Evolutionary conservation across 495 filamentous ascomycete genomes (phyloP).

Genomic region (Neurospora tetrasperma): DNA sequence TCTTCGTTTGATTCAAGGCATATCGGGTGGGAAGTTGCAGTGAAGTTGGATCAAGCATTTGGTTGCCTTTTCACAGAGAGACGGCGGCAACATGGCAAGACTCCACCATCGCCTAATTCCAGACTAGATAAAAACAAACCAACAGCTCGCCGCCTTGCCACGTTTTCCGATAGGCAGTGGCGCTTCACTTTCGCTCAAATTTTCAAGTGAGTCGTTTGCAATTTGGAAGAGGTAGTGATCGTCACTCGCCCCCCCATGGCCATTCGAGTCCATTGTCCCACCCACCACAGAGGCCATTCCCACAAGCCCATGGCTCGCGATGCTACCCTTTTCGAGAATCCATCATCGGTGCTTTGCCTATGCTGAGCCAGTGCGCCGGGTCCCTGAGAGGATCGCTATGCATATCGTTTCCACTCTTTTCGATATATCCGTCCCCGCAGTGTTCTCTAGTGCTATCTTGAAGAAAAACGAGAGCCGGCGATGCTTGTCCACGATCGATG

Average conservation of each 20-base stretch:
- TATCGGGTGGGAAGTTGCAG: not conserved
- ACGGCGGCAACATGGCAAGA: not conserved
- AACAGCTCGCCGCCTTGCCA: not conserved
- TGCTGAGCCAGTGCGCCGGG: not conserved
- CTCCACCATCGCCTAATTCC: not conserved
- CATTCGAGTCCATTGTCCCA: not conserved
- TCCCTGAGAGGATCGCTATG: not conserved
- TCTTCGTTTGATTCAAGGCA: not conserved
- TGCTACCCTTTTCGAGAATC: not conserved
- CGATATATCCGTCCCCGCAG: not conserved
- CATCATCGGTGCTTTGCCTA: not conserved
- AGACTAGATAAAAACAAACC: not conserved
- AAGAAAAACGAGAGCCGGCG: not conserved
- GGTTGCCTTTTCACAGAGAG: not conserved
- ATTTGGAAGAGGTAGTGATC: slow-evolving; percentile 1
- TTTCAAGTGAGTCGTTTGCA: not conserved
- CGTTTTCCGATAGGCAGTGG: not conserved
- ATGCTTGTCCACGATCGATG: not conserved
- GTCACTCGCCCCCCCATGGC: not conserved
- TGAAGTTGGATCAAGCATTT: not conserved
- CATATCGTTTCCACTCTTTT: not conserved
- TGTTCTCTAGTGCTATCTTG: not conserved
- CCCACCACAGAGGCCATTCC: not conserved
- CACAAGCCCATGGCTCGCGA: not conserved
- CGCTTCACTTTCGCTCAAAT: not conserved